Evolutionary conservation across 345 rosid species (phyloP), one percentile per base, ranked within the genome.

Genomic region (Hypericum perforatum): DNA sequence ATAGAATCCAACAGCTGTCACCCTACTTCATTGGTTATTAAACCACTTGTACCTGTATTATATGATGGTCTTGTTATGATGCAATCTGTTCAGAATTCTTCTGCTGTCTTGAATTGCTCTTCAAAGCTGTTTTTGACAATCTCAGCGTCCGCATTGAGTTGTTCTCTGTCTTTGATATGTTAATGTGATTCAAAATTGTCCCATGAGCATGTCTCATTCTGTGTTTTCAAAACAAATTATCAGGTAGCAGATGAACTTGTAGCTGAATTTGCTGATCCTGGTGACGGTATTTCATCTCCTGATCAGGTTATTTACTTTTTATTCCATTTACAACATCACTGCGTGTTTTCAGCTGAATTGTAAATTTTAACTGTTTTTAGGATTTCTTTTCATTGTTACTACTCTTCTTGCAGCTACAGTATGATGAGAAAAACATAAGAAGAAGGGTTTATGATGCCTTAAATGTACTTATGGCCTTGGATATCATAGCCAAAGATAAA

Each of bases 171-270:
- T 46, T 46, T 13, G 50, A 9, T 8, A 3, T 32, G 22, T 46
- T 7, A 6, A 6, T 46, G 9, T 13, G 22, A 13, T 46, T 46
- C 13, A 3, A 13, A 6, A 47, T 13, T 48, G 14, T 16, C 57
- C 53, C 52, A 57, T 42, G 41, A n/a, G 41, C 11, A 52, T 45
- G 9, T 7, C 41, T 49, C 47, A 64, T 37, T 66, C 71, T 79
- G 56, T 80, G 63, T 2, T 39, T 60, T 63, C 73, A 53, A 47
- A 61, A 61, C 61, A 58, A 44, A 41, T 45, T 77, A 49, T 62
- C 87, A 94, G 99, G 99, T 94, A 58, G 99, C 99, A 36, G 99
- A 94, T 60, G 99, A 94, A 76, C 97, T 94, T 66, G 99, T 94
- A 9, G 88, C 95, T 68, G 99, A 94, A 73, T 94, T 86, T 78